Evolutionary conservation across 148 eudicot genomes (phyloP).

Genomic region (Diospyros kaki): DNA sequence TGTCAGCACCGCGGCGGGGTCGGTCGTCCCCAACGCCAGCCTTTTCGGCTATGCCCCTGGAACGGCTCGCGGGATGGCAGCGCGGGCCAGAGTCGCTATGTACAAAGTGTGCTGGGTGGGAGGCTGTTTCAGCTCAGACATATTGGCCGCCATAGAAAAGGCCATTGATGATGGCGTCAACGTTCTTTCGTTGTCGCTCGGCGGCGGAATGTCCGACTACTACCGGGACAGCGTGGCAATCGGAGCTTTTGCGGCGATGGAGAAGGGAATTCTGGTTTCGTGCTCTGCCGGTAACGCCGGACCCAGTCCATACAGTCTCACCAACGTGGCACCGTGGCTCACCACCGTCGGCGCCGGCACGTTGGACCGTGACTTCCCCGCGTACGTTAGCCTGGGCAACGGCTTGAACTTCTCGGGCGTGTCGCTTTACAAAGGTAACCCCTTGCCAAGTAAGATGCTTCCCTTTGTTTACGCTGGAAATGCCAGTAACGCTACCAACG

Average conservation of each 20-base stretch:
- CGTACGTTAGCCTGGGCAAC: slow-evolving; percentile 37
- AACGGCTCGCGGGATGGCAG: slow-evolving; percentile 47
- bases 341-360: slow-evolving; percentile 56
- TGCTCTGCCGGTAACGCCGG: slow-evolving; percentile 53
- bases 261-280: slow-evolving; percentile 42
- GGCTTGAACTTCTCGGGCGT: slow-evolving; percentile 44
- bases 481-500: slow-evolving; percentile 28
- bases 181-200: slow-evolving; percentile 38
- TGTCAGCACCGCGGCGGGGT: slow-evolving; percentile 38
- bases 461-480: slow-evolving; percentile 47
- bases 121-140: slow-evolving; percentile 51
- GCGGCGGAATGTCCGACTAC: slow-evolving; percentile 41
- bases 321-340: slow-evolving; percentile 49
- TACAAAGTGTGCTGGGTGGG: slow-evolving; percentile 51
- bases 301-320: slow-evolving; percentile 33
- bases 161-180: slow-evolving; percentile 37
- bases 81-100: slow-evolving; percentile 35
- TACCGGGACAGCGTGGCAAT: slow-evolving; percentile 42
- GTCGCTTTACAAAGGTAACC: slow-evolving; percentile 34
- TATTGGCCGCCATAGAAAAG: slow-evolving; percentile 34
- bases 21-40: slow-evolving; percentile 29
- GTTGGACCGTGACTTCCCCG: slow-evolving; percentile 45
- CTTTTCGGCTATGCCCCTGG: slow-evolving; percentile 39
- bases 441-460: slow-evolving; percentile 24
- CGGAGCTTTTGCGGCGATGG: slow-evolving; percentile 46